These are phyloP conservation scores for Tirmania nivea DNA, from an alignment of 495 filamentous ascomycete species.

Conservation along the genomic window DNA sequence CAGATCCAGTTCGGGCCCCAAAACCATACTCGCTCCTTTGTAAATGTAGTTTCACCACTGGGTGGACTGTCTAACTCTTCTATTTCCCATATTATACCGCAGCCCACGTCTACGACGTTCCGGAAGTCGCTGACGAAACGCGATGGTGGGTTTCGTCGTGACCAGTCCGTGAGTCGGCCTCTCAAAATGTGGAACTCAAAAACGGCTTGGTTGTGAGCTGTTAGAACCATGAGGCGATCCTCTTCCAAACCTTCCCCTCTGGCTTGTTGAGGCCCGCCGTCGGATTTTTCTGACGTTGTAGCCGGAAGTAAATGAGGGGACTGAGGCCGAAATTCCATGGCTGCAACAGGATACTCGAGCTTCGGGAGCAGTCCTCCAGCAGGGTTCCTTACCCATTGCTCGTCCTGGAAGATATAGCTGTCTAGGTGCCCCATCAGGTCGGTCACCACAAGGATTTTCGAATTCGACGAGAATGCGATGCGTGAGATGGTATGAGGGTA, in stretches of 20 bases:
- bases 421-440: slow-evolving; percentile 77
- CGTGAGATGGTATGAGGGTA: slow-evolving; percentile 62
- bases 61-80: background rate
- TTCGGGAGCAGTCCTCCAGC: slow-evolving; percentile 35
- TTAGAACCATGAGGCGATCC: slow-evolving; percentile 50
- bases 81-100: slow-evolving; percentile 71
- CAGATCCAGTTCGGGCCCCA: slow-evolving; percentile 70
- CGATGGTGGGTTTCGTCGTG: slow-evolving; percentile 52
- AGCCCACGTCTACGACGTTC: slow-evolving; percentile 48
- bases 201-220: slow-evolving; percentile 44
- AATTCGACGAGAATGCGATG: slow-evolving; percentile 58
- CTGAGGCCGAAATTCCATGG: slow-evolving; percentile 51
- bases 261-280: slow-evolving; percentile 16
- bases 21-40: slow-evolving; percentile 51
- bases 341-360: slow-evolving; percentile 41
- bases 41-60: slow-evolving; percentile 3
- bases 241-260: slow-evolving; percentile 27
- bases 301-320: slow-evolving; percentile 24
- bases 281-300: slow-evolving; percentile 25
- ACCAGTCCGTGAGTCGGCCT: slow-evolving; percentile 66
- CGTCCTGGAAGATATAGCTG: slow-evolving; percentile 50
- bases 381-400: slow-evolving; percentile 11
- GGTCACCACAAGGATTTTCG: slow-evolving; percentile 49
- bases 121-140: slow-evolving; percentile 52
- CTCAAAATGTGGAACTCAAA: slow-evolving; percentile 52